Base-by-base conservation (phyloP, 495 filamentous ascomycete species). In the Cercophora samala region DNA sequence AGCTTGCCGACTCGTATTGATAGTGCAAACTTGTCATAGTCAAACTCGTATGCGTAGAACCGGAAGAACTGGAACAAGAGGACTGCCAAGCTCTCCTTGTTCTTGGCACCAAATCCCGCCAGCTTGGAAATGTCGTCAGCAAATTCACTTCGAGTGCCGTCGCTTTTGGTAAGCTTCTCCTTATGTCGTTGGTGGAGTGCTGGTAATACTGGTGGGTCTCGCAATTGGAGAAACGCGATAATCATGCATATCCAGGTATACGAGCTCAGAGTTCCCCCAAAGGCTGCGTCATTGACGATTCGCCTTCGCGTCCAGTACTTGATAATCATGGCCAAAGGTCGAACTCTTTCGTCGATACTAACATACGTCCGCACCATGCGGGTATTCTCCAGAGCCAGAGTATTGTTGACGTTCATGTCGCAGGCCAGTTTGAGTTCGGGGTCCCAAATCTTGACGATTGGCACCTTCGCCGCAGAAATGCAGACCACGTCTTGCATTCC, bases 171-270 rank as follows among this genome's bases (percentile, higher is more conserved):
- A 42, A 79, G 78, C 70, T 87, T 87, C 70, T 89, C 78, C 68
- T 91, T 86, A 6, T 90, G 85, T 17, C 85, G 83, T 68, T 93
- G 88, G 70, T 97, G 96, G 11, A 99, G 85, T 25, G 91, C 88
- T 6, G 95, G 95, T 22, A 99, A 79, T 55, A 99, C 85, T 0
- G 93, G 93, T 55, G 94, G 93, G 66, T 92, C 83, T 71, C 95
- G 87, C 32, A 91, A 90, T 77, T 99, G 95, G 37, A 99, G 84
- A 75, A 98, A 99, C 67, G 93, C 95, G 71, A 99, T 89, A 69
- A 98, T 97, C 86, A 98, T 87, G 80, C 95, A 98, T 75, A 97
- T 97, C 95, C 95, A 99, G n/a, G 95, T 97, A 73, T 99, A 99
- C 11, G 96, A 98, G 76, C 95, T 97, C 24, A 99, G 81, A 6